phyloP scores from a whole-genome alignment of 192 early-diverging fungal genomes.

The Backusella tuberculispora region DNA sequence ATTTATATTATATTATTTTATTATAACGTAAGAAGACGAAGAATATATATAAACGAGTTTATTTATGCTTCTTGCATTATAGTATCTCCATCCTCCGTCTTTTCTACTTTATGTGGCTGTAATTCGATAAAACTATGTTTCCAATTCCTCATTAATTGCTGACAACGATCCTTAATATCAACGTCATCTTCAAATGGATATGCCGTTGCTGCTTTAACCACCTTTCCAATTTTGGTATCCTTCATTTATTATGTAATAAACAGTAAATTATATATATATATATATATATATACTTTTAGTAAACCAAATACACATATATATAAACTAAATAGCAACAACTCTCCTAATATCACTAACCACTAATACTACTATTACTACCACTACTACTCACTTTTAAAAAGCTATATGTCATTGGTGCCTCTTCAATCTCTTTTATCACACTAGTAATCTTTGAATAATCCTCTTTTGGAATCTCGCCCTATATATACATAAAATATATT shows the following conservation, averaged over 20 bases:
- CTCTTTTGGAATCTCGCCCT: constrained; percentile 37
- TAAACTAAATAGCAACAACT: too few relatives aligned
- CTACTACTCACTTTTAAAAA: constrained; percentile 31
- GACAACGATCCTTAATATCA: constrained; percentile 33
- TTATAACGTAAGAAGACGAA: too few relatives aligned
- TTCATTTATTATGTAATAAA: background rate
- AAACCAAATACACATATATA: too few relatives aligned
- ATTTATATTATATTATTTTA: background rate
- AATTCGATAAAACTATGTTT: constrained; percentile 24
- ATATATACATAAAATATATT: background rate
- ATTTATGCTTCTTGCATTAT: background rate
- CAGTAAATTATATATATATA: background rate
- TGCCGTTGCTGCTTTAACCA: constrained; percentile 37
- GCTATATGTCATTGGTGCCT: constrained; percentile 31
- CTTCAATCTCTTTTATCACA: constrained; percentile 36
- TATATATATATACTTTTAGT: too few relatives aligned
- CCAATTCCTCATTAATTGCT: constrained; percentile 37
- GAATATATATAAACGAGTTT: background rate
- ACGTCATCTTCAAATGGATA: constrained; percentile 29
- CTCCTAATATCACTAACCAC: too few relatives aligned
- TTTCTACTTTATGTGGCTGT: background rate
- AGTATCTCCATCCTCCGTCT: background rate
- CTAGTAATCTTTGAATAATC: constrained; percentile 35
- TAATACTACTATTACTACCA: background rate
- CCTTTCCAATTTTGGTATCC: constrained; percentile 46